phyloP scores from a whole-genome alignment of 2,329 filamentous ascomycete genomes.

The Penicillium verrucosum region DNA sequence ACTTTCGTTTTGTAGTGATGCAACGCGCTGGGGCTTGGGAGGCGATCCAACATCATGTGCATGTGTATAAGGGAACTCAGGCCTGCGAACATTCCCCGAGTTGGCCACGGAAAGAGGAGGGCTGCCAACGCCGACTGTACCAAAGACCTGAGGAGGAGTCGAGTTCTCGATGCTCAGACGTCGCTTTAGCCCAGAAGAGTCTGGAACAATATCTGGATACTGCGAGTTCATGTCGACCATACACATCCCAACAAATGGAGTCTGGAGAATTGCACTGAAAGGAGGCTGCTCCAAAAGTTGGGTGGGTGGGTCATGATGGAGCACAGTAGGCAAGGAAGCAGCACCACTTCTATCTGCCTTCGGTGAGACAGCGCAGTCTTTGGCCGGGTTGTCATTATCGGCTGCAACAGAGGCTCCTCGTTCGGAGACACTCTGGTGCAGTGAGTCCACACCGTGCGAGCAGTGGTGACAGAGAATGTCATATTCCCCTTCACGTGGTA shows the following conservation, averaged over 20 bases:
- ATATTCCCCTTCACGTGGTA: constrained; percentile 33
- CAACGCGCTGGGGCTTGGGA: constrained; percentile 1
- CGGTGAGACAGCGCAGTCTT: neutral
- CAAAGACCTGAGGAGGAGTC: neutral
- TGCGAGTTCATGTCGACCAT: constrained; percentile 9
- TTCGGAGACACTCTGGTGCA: constrained; percentile 27
- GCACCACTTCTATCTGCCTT: neutral
- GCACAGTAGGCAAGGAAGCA: neutral
- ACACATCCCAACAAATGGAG: constrained; percentile 24
- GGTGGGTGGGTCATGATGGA: neutral
- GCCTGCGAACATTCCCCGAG: neutral
- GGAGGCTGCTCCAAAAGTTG: constrained; percentile 15
- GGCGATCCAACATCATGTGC: neutral
- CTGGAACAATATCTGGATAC: neutral
- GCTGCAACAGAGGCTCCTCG: constrained; percentile 7
- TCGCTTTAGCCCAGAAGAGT: neutral
- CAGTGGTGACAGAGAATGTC: constrained; percentile 35
- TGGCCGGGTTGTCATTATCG: neutral
- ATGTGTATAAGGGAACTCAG: neutral
- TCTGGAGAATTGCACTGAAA: constrained; percentile 16
- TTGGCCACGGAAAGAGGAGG: neutral
- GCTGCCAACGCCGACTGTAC: neutral
- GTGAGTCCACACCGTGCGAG: constrained; percentile 19
- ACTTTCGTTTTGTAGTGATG: constrained; percentile 1
- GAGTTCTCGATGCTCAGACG: constrained; percentile 1